Evolutionary conservation across 2,329 filamentous ascomycete genomes (phyloP), one percentile per base, ranked within the genome.

Genomic region (Fusarium citri): DNA sequence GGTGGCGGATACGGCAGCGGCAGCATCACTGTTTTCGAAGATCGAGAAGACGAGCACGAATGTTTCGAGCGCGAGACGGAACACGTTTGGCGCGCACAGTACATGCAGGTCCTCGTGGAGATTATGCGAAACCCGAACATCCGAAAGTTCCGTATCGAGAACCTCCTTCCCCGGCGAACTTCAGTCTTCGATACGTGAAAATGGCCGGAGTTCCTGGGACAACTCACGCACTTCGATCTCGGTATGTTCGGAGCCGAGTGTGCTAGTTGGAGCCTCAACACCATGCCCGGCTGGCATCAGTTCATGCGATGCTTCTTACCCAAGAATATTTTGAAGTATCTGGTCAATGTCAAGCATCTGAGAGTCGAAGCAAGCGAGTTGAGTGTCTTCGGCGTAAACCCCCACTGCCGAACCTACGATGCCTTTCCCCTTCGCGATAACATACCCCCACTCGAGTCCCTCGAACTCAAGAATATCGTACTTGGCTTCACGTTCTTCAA

Each of bases 371-470:
- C 31, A 2, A 37, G 9, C 31, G 16, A 37, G 31, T 4, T 37
- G 16, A 37, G 31, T 11, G 31, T 37, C 16, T 4, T 37, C 2
- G 31, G 31, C 1, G 7, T 7, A 15, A 15, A 15, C 7, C 0
- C 16, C 14, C 0, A 31, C 30, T 14, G 30, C 3, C 14, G 12
- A 30, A 9, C 2, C 8, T 8, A 9, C 6, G 25, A 6, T 15
- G 1, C 6, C 0, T 15, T 30, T 30, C 2, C 28, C 28, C 14
- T 7, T 1, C 1, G 6, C 6, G 7, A 14, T 30, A 1, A 3
- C 2, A 30, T 30, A 2, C 12, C 12, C 15, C 1, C 28, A 6
- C 28, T 30, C 6, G 2, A 31, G 15, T 9, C 30, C 31, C 31
- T 34, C 15, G 31, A 34, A 9, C 8, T 34, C 15, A 34, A 18